Evolutionary conservation across 73 alveolate species (phyloP), one percentile per base, ranked within the genome.

Genomic region (Paramecium tetraurelia): DNA sequence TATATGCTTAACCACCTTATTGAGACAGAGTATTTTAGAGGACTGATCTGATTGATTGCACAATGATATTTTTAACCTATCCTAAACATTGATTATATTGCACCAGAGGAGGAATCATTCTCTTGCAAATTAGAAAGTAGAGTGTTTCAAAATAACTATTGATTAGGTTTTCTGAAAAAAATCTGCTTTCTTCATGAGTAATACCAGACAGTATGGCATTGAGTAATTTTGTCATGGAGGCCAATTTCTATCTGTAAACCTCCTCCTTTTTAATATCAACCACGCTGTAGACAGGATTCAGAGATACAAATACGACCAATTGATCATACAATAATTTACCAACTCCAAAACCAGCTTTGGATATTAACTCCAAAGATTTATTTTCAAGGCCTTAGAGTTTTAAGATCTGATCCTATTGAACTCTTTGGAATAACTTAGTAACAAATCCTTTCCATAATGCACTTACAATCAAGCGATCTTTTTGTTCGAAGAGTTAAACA

Each of bases 371-470:
- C 7, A 70, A 33, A 0, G 46, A 31, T 70, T 70, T 70, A 22
- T 24, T 18, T 70, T 70, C 85, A 31, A 70, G 50, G 1, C 27
- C 22, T 21, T 21, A 27, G 12, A 72, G 21, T 72, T 72, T 72
- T 48, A 43, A 48, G 7, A 80, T 21, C 46, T 80, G 20, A 24
- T 80, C 90, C 48, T 41, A 80, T 24, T 21, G 7, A 5, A 7
- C 76, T 44, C 44, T 80, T 80, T 80, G 22, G 58, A 80, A 80
- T 80, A 80, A 21, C 8, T 80, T 80, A 44, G 57, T 80, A 20
- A 46, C 31, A 35, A 44, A 80, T 8, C 90, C 90, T 80, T 46
- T 80, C 90, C 90, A 80, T 80, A 80, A 48, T 7, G 90, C 46
- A 43, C 48, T 80, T 4, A 31, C 46, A 22, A 80, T 80, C 31